A percentile compares a stretch with the other conserved stretches of the same genome.
phyloP scores from a whole-genome alignment of 164 flowering plant genomes.

The Vitis riparia region DNA sequence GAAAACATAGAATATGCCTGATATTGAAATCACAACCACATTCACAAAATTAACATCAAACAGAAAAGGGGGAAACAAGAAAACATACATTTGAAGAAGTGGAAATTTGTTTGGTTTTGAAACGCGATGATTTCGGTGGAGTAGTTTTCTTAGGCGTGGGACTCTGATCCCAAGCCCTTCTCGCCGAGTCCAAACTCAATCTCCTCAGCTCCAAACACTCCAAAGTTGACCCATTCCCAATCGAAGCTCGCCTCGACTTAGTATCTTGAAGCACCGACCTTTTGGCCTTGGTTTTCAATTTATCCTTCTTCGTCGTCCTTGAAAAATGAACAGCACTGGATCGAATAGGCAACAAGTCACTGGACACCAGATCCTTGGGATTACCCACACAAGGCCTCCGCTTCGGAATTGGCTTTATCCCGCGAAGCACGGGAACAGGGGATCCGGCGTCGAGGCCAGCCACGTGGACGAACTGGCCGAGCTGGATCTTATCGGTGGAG shows the following conservation, averaged over 20 bases:
- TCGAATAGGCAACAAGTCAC: constrained; percentile 26
- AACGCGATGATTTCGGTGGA: constrained; percentile 3
- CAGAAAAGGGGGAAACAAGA: too few relatives aligned
- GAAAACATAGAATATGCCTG: too few relatives aligned
- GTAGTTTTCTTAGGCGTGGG: constrained; percentile 16
- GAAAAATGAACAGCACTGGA: not conserved
- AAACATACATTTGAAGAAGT: not conserved
- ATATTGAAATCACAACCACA: too few relatives aligned
- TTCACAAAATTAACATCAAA: too few relatives aligned
- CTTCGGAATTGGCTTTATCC: constrained; percentile 48
- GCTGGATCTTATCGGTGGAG: constrained; percentile 49
- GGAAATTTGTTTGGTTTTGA: constrained; percentile 15
- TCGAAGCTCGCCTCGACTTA: constrained; percentile 24
- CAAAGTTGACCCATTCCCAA: constrained; percentile 17
- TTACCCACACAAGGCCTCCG: constrained; percentile 53
- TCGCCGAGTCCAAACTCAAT: constrained; percentile 50
- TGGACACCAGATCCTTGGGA: constrained; percentile 50
- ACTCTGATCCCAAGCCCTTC: constrained; percentile 42
- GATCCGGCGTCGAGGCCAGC: constrained; percentile 40
- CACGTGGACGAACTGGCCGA: constrained; percentile 64
- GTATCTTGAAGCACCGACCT: constrained; percentile 11
- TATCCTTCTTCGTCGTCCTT: not conserved
- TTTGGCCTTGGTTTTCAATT: constrained; percentile 7
- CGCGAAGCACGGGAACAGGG: constrained; percentile 60
- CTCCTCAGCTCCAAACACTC: constrained; percentile 34